Evolutionary conservation across 306 rosid genomes (phyloP), one percentile per base, ranked within the genome.

Genomic region (Castanospermum australe): DNA sequence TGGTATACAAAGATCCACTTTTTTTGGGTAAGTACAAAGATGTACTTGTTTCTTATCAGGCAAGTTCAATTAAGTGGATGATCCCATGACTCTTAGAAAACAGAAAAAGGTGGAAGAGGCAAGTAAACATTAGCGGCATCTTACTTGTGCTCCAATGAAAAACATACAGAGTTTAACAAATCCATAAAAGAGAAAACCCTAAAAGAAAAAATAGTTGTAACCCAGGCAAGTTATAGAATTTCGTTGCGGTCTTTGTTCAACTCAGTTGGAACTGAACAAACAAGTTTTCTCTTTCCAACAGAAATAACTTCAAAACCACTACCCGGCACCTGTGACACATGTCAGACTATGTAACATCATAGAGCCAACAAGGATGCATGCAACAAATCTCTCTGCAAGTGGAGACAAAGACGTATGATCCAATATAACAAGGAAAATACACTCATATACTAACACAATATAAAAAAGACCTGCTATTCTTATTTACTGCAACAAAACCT

Each of bases 221-320:
- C 99, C 99, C 93, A 98, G 76, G 99, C 97, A 18, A 95, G 97
- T 92, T 95, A 97, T 63, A 95, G 86, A 85, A 95, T 91, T 86
- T 90, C 99, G 39, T 93, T 95, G 83, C 91, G 99, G 82, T 95
- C 99, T 84, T 91, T 95, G 88, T 95, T 95, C 89, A 95, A 85
- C 78, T 95, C 99, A 15, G 98, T 95, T 64, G 99, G 99, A 85
- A 95, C 99, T 9, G 99, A 95, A 60, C 98, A 98, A 32, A 95
- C 92, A 81, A 95, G 97, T 87, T 95, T 93, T 84, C 41, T 91
- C 90, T 89, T 95, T 74, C 98, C 99, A 75, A 95, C 96, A 56
- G 97, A 85, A 84, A 95, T 91, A 30, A 95, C 98, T 86, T 95
- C 99, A 82, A 88, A 95, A 81, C 99, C 98, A 61, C 91, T 93